Base-by-base conservation (phyloP, 2,329 filamentous ascomycete genomes). In the Tolypocladium guangdongense region DNA sequence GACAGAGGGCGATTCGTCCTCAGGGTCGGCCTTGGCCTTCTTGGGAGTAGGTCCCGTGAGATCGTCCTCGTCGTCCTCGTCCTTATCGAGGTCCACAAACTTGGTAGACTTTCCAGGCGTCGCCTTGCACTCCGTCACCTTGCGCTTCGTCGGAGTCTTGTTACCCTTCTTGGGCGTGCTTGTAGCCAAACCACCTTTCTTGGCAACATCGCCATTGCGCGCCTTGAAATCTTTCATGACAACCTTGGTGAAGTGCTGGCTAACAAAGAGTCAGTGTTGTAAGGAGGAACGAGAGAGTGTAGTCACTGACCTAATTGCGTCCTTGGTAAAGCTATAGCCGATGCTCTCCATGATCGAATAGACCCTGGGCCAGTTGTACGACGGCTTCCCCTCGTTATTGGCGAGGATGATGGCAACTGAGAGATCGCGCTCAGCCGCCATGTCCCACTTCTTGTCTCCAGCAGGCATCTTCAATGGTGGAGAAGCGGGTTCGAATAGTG, bases 201-300 rank as follows among this genome's bases (percentile, higher is more conserved):
- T 30, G 16, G 48, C 7, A 1, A 47, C 54, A 20, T 55, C 52
- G 38, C 59, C 61, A 51, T 63, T 59, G 14, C 66, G 66, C 20
- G 50, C 51, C 39, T 64, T 66, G 60, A 69, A 71, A 7, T 68
- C 62, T 38, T 63, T 66, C 56, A 71, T 59, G 57, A 73, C 66
- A 22, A 58, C 56, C 58, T 73, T 73, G 57, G 62, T 64, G 58
- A 69, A 72, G 48, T 69, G 70, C 58, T 73, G 71, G 2, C 71
- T 73, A n/a, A 14, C 18, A 16, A 14, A 18, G 16, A 33, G 27
- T 20, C 5, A 16, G 8, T 1, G 10, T 32, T 22, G 20, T 10
- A 16, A 35, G 20, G 46, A 8, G 4, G 38, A 32, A 14, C n/a
- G 30, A 45, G 0, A 11, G 7, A 20, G n/a, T 12, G 18, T 8